phyloP scores from a whole-genome alignment of 257 asterid species.

The Linderniella brevidens region DNA sequence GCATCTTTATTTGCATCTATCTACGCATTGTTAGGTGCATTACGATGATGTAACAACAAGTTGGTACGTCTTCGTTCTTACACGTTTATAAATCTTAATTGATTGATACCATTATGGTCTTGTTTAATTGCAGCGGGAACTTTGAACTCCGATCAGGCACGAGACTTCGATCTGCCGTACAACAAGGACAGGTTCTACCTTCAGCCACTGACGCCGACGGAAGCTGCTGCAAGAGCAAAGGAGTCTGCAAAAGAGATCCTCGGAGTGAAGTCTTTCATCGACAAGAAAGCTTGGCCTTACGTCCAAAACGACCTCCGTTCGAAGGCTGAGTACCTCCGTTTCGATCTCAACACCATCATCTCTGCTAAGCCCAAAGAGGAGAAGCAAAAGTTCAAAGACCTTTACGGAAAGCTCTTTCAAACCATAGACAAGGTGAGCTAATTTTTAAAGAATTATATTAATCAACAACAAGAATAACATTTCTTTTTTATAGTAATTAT shows the following conservation, averaged over 20 bases:
- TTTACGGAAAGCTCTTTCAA: conserved; percentile 45
- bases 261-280: conserved; percentile 41
- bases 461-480: not conserved
- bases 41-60: too few relatives aligned
- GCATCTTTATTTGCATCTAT: too few relatives aligned
- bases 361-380: conserved; percentile 64
- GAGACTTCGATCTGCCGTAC: conserved; percentile 55
- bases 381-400: conserved; percentile 48
- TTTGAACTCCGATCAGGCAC: conserved; percentile 65
- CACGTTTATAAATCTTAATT: too few relatives aligned
- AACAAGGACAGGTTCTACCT: conserved; percentile 46
- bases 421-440: conserved; percentile 37
- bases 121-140: conserved; percentile 55
- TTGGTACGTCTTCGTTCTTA: too few relatives aligned
- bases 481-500: not conserved
- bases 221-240: conserved; percentile 66
- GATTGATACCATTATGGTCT: not conserved
- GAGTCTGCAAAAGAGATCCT: conserved; percentile 76
- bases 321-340: conserved; percentile 59
- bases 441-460: not conserved
- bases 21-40: too few relatives aligned
- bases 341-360: conserved; percentile 79
- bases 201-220: conserved; percentile 61
- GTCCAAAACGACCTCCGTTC: conserved; percentile 75
- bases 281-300: conserved; percentile 92